Base-by-base conservation (phyloP, 1,284 basidiomycete genomes). In the Athelia psychrophila region DNA sequence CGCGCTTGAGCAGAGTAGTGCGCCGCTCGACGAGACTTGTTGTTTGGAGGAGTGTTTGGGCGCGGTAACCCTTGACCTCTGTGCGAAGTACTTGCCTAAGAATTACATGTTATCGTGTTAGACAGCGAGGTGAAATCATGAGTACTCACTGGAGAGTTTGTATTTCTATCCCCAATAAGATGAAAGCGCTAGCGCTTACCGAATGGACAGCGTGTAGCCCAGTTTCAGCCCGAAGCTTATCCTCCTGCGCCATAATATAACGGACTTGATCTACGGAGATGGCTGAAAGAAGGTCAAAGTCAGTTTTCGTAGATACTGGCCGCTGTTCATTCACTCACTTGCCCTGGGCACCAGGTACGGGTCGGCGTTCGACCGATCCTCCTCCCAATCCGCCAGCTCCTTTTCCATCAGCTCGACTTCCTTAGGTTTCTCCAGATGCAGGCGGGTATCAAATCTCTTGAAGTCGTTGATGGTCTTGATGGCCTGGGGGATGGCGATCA, bases 361-460 rank as follows among this genome's bases (percentile, higher is more conserved):
- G 54, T 66, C 66, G 1, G 51, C 47, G 8, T 52, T 32, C 9
- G 32, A 33, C 1, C 50, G 47, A 49, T 65, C 60, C 2, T 42
- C 49, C 38, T 69, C 61, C 63, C 63, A 69, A 10, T 52, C 52
- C 12, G 56, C 38, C 1, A 69, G 47, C 40, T 53, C 50, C 2
- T 22, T 33, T 2, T 30, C 52, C 65, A 65, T 68, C 30, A 44
- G 32, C 1, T 36, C 44, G 3, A 48, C 56, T 49, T 32, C 25
- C 36, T 35, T 8, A 3, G 9, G 45, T 33, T 16, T 23, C 8
- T 40, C 30, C 55, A 51, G 27, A 32, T 40, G 35, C 54, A 45
- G 3, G 18, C n/a, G 9, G 5, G n/a, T 42, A 16, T 42, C 16
- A 33, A 33, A 23, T 57, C 52, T 12, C 51, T 32, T 36, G 49